Evolutionary conservation across 352 stramenopile genomes (phyloP), one percentile per base, ranked within the genome.

Genomic region (Phytopythium aichiense): DNA sequence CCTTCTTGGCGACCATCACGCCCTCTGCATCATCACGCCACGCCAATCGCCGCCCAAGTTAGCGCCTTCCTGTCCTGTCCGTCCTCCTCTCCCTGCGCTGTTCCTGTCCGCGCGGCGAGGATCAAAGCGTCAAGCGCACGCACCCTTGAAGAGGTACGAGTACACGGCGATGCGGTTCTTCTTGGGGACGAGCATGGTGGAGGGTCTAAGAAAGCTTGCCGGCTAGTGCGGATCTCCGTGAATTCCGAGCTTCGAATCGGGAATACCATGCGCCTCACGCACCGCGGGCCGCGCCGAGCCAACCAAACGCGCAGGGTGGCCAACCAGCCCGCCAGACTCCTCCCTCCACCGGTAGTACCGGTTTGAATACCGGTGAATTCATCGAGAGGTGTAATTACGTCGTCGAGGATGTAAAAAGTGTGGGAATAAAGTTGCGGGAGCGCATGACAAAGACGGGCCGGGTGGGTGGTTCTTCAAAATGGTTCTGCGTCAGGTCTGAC

Each of bases 111-210:
- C n/a, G n/a, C n/a, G n/a, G 23, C 1, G 45, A 11, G n/a, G n/a
- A n/a, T 20, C 20, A 4, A 25, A 51, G n/a, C n/a, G 31, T 31
- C 12, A 62, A 15, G 50, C 45, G 22, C 28, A 87, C 76, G 71
- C 73, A 92, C 80, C 81, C 77, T 97, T 97, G 81, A 97, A 98
- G 58, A 99, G 95, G 92, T 99, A 99, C 61, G 89, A 98, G 89
- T 99, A 99, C 72, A 98, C 95, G 77, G 94, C 95, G 79, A 99
- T 98, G 76, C 97, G 95, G 90, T 98, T 98, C 82, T 98, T 96
- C 88, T 99, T 99, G 58, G 95, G 88, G 81, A 99, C 87, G 79
- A 95, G 87, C 86, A 94, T 94, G 76, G 68, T 91, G 67, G 31
- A 52, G 61, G 62, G 62, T 80, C 69, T 84, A 83, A 81, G 73